Base-by-base conservation (phyloP, 768 basidiomycete species). In the Naganishia antarctica region DNA sequence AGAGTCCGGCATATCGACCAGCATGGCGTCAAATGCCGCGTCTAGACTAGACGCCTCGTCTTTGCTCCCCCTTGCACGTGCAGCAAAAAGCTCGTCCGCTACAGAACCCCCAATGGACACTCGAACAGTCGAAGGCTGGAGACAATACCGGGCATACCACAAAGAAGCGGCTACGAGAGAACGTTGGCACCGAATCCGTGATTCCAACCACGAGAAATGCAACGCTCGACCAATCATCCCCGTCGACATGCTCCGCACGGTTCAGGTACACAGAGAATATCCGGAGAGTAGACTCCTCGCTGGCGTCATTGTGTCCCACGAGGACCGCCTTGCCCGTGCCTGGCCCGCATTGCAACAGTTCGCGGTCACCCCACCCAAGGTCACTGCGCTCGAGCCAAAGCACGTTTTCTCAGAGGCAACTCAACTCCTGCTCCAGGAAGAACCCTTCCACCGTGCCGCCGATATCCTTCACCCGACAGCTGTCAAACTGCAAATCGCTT, bases 401-500 rank as follows among this genome's bases (percentile, higher is more conserved):
- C 18, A 16, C 16, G 16, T 40, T 9, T 25, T 40, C 25, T 37
- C 57, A 4, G 57, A 43, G 21, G 68, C 32, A 49, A 71, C 32
- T 12, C 32, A 40, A 18, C 31, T 18, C 25, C 32, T 58, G 11
- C 25, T 58, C 3, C 34, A 66, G 60, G 78, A 69, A 69, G 75
- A 60, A 44, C 28, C 4, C 23, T 18, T 23, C 41, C 73, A 74
- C 47, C 73, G 78, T 1, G 78, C 79, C 16, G 88, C 91, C 70
- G 91, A 92, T 71, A 78, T 79, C 0, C 77, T 96, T 12, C 92
- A 96, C 74, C 82, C 80, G 26, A 78, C 87, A 0, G 84, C 83
- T 44, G 90, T 91, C 69, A 91, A 90, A 74, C 81, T 91, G 31
- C 90, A 91, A 70, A 90, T 97, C 60, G 92, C 91, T 1, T 96